Conservation (phyloP, 2,329 filamentous ascomycete genomes). For the Phyllosticta citriasiana region DNA sequence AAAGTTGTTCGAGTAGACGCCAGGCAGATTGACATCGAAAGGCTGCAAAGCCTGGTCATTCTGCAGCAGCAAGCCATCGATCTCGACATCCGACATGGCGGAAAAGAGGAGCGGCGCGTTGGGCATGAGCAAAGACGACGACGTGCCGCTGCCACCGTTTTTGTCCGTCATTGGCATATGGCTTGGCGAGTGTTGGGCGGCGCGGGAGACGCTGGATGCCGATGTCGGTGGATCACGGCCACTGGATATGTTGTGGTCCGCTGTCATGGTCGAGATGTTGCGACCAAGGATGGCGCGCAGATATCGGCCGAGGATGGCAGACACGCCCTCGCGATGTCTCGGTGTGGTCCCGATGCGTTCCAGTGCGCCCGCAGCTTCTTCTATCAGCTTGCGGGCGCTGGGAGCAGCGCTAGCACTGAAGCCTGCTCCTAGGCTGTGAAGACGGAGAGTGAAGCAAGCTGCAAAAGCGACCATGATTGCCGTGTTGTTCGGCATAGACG, state of each 20-base stretch:
- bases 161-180: constrained; percentile 13
- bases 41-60: constrained; percentile 51
- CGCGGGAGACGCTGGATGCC: neutral
- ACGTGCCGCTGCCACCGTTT: constrained; percentile 21
- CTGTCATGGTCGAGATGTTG: constrained; percentile 20
- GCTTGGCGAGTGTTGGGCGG: constrained; percentile 3
- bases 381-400: constrained; percentile 41
- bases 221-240: neutral
- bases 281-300: constrained; percentile 28
- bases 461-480: constrained; percentile 72
- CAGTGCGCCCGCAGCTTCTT: constrained; percentile 58
- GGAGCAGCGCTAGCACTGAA: constrained; percentile 25
- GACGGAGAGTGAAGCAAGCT: constrained; percentile 43
- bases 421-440: constrained; percentile 44
- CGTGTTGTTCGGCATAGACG: constrained; percentile 70
- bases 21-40: constrained; percentile 45
- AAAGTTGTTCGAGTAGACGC: constrained; percentile 39
- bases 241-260: constrained; percentile 14
- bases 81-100: constrained; percentile 60
- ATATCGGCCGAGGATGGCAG: constrained; percentile 49
- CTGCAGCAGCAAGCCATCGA: constrained; percentile 53
- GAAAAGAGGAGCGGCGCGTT: constrained; percentile 48
- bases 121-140: constrained; percentile 23
- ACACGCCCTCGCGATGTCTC: constrained; percentile 56
- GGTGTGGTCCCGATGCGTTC: constrained; percentile 59